Base-by-base conservation (phyloP, 179 eudicot genomes). In the Amaranthus tricolor region DNA sequence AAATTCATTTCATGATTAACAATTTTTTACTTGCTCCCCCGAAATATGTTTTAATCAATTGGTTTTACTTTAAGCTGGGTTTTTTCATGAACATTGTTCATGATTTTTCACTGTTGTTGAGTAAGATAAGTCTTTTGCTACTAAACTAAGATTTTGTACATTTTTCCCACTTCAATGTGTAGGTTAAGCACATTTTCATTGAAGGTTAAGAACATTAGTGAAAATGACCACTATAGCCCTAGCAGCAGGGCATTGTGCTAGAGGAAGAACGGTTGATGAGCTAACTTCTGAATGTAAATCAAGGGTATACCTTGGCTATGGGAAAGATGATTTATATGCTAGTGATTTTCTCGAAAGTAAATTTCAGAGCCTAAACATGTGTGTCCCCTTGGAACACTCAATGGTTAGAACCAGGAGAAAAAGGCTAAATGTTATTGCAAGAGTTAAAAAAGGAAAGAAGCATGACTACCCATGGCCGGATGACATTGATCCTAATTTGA, bases 221-320 rank as follows among this genome's bases (percentile, higher is more conserved):
- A 52, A 31, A 68, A 82, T 79, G 82, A 64, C 54, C 51, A 76
- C 78, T 1, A 44, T 78, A 68, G 72, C 82, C 9, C 63, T 79
- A 64, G 44, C 73, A 56, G 73, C 75, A 67, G 80, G 80, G 6
- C 72, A 79, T 11, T 72, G 63, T 69, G 78, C 60, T 17, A 68
- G 68, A 57, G 80, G 74, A 61, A 72, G 72, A 67, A 54, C 63
- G 19, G 78, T 61, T 10, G 77, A 76, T n/a, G 72, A 54, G 3
- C 9, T n/a, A 31, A 31, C 40, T 71, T 73, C 21, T 21, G 62
- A 50, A 62, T 12, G 15, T 13, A 59, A 56, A n/a, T 69, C 65
- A 20, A 55, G 60, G 43, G 61, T 49, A 40, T 68, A 31, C 11
- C 47, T 68, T 16, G 59, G 77, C 19, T 50, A 55, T 78, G 79